Base-by-base conservation (phyloP, 192 early-diverging fungal genomes). In the Coemansia sp. region DNA sequence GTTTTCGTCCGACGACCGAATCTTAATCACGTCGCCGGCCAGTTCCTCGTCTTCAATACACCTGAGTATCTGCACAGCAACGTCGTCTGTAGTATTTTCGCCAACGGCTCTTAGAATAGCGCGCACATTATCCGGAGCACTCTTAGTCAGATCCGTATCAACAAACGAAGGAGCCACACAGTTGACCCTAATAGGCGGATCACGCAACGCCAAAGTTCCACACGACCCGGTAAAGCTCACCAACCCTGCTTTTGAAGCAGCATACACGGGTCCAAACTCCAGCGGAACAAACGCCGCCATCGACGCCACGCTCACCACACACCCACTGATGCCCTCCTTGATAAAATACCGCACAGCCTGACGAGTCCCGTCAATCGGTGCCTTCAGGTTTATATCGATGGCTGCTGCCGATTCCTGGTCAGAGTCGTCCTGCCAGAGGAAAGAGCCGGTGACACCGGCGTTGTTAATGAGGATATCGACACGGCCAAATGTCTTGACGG, bases 361-460 rank as follows among this genome's bases (percentile, higher is more conserved):
- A 2, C 87, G 84, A 0, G 92, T 91, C 17, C 89, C 89, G 10
- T 87, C 72, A 45, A 93, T 84, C n/a, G 91, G 88, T 28, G 87
- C 89, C 8, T 82, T 86, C 36, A 93, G 74, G 76, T 93, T 88
- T 62, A 91, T 85, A 63, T 89, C 88, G 55, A 93, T 61, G 0
- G 60, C 77, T 16, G 84, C 77, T 18, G 85, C 83, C 20, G 76
- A 69, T 76, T 73, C 85, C 34, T 71, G 32, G 8, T 70, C 71
- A 18, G 71, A 69, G 5, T 45, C 54, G 36, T 87, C 80, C 12
- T 65, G 36, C 77, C 76, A 83, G 17, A 75, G 31, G 17, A 64
- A 64, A 0, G 10, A 7, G 7, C 84, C 85, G 20, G 69, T 71
- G 36, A 87, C 72, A 0, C 87, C 87, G 3, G 87, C 87, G 42